Evolutionary conservation across 2,329 filamentous ascomycete genomes (phyloP), one percentile per base, ranked within the genome.

Genomic region (Apiospora koreana): DNA sequence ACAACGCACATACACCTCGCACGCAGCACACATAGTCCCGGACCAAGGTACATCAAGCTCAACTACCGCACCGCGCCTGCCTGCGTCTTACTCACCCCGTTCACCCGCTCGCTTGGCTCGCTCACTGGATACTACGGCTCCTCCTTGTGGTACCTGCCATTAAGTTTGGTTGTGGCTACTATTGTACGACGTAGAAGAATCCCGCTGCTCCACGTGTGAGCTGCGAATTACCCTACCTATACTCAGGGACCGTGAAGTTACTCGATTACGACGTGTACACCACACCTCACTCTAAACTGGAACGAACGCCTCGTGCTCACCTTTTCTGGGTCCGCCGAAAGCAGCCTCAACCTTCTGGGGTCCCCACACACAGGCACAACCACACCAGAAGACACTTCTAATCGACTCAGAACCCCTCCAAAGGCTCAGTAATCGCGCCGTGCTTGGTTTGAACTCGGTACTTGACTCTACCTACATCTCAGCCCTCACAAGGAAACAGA

Each of bases 381-480:
- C 54, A 62, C 31, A 21, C 54, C 31, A 38, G 54, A 38, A 62
- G 54, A 38, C 28, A 62, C 28, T 38, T 62, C 54, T 38, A 62
- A 62, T 62, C 54, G 54, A 23, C 54, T 62, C 54, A 38, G 54
- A n/a, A 62, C 54, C 54, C 54, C 54, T 23, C 31, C 54, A 62
- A 62, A 62, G 54, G 54, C 54, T 62, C 54, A 62, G 54, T 62
- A 62, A 62, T 62, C 54, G 31, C 54, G 18, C 54, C 54, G 54
- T 62, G 14, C 54, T 38, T 38, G 54, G 31, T 21, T 38, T 35
- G 54, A 12, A n/a, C 54, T 31, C 28, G 31, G 18, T 62, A 38
- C 31, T 38, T n/a, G 28, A 62, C 54, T 62, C 50, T 62, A 21
- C 54, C 54, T n/a, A 18, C 31, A 62, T 38, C 18, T 62, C 28